A percentile compares a stretch with the other conserved stretches of the same genome.
Conservation (phyloP, 2,329 filamentous ascomycete genomes). For the Leptosphaerulina australis region DNA sequence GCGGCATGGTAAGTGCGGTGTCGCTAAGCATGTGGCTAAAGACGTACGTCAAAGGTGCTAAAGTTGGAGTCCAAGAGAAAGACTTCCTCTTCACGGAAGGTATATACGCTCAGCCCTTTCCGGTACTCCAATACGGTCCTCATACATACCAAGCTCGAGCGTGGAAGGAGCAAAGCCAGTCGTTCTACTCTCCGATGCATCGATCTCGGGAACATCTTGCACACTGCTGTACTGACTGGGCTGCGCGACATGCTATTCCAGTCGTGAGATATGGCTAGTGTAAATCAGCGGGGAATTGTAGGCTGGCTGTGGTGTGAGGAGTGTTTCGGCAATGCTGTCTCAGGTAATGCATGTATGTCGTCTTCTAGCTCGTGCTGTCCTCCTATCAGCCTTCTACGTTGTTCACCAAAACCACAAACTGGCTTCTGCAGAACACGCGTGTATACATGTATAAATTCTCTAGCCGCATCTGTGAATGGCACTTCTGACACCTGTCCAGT, state of each 20-base stretch:
- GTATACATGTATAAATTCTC: constrained; percentile 10
- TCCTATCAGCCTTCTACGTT: constrained; percentile 18
- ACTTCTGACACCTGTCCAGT: constrained; percentile 20
- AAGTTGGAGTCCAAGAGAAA: not conserved
- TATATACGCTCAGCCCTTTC: constrained; percentile 1
- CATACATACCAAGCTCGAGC: not conserved
- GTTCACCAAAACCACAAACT: constrained; percentile 9
- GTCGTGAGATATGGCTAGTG: constrained; percentile 2
- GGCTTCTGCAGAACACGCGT: constrained; percentile 2
- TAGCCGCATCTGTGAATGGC: constrained; percentile 13
- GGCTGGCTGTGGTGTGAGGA: constrained; percentile 6
- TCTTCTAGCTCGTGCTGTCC: constrained; percentile 18
- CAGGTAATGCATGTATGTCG: constrained; percentile 11
- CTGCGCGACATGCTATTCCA: constrained; percentile 15
- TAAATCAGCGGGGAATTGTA: constrained; percentile 7
- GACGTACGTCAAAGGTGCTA: constrained; percentile 2
- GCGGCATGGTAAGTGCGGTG: not conserved
- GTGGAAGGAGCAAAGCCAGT: constrained; percentile 10
- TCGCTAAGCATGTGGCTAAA: constrained; percentile 6
- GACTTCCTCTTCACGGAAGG: not conserved
- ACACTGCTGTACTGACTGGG: constrained; percentile 5
- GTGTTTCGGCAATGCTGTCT: constrained; percentile 9
- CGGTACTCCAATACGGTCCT: constrained; percentile 7
- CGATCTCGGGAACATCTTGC: constrained; percentile 21
- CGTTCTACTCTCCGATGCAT: constrained; percentile 5